Base-by-base conservation (phyloP, 257 asterid species). In the Solanum habrochaites region DNA sequence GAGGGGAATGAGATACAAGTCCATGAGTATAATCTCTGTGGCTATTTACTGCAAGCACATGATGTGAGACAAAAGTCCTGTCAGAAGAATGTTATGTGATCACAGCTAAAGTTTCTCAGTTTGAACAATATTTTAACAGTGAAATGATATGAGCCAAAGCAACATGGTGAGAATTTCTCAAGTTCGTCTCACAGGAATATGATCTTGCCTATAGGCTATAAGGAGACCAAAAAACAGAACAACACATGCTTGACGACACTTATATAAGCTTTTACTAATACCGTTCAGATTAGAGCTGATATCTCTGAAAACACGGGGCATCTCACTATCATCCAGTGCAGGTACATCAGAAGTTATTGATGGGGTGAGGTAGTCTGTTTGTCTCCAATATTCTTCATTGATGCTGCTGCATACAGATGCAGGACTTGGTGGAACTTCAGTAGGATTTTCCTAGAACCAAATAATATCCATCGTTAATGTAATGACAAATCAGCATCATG, bases 381-480 rank as follows among this genome's bases (percentile, higher is more conserved):
- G 91, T 92, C 95, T 92, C 95, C 98, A 97, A 88, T 78, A 84
- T 32, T 94, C 98, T 43, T 96, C 99, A 67, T 91, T 93, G 90
- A 91, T 72, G 83, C 94, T 95, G 89, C 99, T 97, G 91, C 98
- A 95, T 45, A 94, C 95, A 40, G 99, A 96, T 87, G 99, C 99
- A 35, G 99, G 99, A 92, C 99, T 97, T 69, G 99, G 99, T 86
- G 99, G 99, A 85, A 97, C 99, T 93, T 97, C 99, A 8, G 99
- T 96, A 70, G 91, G 92, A 84, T 97, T 92, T 89, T 96, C 99
- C 99, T 97, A 86, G 37, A 93, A 89, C 74, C 60, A 88, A 29
- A 73, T 85, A 12, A 67, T 15, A 81, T 47, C 10, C 29, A 18
- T 16, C 11, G 85, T 81, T 18, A 81, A 29, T 49, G 64, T 78